Conservation (phyloP, 202 grass and related monocot genomes). For the Eragrostis tef region DNA sequence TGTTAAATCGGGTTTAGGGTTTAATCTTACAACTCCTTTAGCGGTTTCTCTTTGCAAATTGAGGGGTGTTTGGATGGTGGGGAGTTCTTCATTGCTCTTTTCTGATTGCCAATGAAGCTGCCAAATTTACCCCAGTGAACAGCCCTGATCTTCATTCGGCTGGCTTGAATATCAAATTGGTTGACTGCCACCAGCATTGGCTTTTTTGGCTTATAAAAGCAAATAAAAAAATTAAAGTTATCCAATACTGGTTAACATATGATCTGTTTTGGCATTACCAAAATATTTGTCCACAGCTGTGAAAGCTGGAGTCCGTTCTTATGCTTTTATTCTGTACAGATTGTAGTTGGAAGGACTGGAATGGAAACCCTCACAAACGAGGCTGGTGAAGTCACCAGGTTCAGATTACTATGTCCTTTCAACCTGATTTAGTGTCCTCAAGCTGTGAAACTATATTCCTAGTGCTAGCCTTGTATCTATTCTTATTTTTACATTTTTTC, state of each 20-base stretch:
- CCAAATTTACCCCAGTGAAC: background rate
- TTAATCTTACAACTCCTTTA: slow-evolving; percentile 17
- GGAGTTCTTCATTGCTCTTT: background rate
- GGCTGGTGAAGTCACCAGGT: slow-evolving; percentile 93
- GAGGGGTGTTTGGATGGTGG: background rate
- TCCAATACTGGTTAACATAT: background rate
- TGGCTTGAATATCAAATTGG: background rate
- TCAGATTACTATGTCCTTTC: slow-evolving; percentile 21
- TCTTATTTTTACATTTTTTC: background rate
- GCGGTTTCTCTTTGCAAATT: background rate
- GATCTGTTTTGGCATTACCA: background rate
- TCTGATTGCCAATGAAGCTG: background rate
- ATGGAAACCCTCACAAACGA: slow-evolving; percentile 92
- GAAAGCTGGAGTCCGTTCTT: slow-evolving; percentile 25
- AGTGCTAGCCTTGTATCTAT: slow-evolving; percentile 22
- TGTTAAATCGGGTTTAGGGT: slow-evolving; percentile 36
- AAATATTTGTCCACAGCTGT: background rate
- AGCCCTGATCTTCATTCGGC: slow-evolving; percentile 9
- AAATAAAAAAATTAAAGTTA: background rate
- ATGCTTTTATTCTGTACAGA: slow-evolving; percentile 55
- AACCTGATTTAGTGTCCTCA: slow-evolving; percentile 4
- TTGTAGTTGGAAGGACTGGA: slow-evolving; percentile 89
- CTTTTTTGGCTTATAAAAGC: background rate
- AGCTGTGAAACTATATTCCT: background rate
- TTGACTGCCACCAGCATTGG: background rate